Conservation (phyloP, 2,329 filamentous ascomycete genomes). For the Lachnellula occidentalis region DNA sequence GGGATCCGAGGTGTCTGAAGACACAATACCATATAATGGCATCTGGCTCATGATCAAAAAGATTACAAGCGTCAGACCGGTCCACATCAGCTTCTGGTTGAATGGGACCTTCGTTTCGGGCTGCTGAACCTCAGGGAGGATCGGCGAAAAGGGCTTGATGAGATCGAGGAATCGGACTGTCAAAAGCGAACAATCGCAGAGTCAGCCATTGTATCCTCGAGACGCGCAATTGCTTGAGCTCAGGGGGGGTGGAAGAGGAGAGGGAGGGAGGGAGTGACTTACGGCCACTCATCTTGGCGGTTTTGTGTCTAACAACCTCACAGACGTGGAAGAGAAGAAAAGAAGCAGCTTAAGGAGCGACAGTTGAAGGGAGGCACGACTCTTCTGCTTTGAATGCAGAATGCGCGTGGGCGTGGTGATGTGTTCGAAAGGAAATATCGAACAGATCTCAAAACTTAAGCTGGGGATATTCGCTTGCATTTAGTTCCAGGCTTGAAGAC, state of each 20-base stretch:
- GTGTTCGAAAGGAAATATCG: conserved; percentile 26
- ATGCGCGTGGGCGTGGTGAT: conserved; percentile 24
- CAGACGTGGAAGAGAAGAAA: conserved; percentile 32
- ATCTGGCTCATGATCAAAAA: conserved; percentile 99
- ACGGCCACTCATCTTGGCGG: conserved; percentile 40
- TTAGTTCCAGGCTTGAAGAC: not conserved
- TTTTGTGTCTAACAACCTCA: conserved; percentile 31
- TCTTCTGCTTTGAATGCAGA: conserved; percentile 26
- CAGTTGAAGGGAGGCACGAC: conserved; percentile 21
- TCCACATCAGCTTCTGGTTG: conserved; percentile 98
- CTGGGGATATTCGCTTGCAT: conserved; percentile 18
- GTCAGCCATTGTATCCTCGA: conserved; percentile 22
- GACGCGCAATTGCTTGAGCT: conserved; percentile 16
- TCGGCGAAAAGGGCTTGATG: conserved; percentile 98
- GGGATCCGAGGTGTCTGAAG: conserved; percentile 95
- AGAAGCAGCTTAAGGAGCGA: conserved; percentile 26
- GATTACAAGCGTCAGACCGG: conserved; percentile 88
- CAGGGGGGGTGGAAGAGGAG: conserved; percentile 11
- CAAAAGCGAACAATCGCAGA: conserved; percentile 10
- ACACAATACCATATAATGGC: conserved; percentile 98
- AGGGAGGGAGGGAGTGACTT: conserved; percentile 22
- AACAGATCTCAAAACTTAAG: conserved; percentile 23
- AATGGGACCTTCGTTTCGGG: conserved; percentile 98
- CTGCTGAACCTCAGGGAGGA: conserved; percentile 97
- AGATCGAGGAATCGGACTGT: conserved; percentile 98